Evolutionary conservation across 345 rosid species (phyloP).

Genomic region (Salix exigua): DNA sequence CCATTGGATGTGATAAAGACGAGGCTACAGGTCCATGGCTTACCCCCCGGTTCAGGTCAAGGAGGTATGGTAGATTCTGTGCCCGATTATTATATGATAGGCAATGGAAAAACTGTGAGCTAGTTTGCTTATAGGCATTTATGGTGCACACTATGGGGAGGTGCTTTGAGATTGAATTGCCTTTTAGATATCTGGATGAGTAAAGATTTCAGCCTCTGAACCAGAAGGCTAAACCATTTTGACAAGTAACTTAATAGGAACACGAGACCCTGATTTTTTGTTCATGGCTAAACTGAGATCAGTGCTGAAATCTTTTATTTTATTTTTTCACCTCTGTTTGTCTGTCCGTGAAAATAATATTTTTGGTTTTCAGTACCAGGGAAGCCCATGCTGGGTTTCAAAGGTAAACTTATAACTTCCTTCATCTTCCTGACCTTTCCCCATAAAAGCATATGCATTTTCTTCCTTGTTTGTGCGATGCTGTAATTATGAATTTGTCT

Average conservation of each 20-base stretch:
- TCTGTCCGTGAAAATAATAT: background rate
- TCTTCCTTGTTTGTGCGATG: background rate
- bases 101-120: background rate
- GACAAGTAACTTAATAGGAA: background rate
- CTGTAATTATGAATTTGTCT: background rate
- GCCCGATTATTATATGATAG: background rate
- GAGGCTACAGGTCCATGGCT: conserved; percentile 83
- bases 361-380: background rate
- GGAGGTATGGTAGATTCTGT: conserved; percentile 43
- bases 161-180: background rate
- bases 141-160: background rate
- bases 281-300: background rate
- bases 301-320: background rate
- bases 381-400: background rate
- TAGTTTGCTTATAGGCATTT: background rate
- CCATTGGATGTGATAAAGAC: conserved; percentile 99
- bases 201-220: background rate
- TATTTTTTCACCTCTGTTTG: background rate
- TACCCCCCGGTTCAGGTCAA: conserved; percentile 55
- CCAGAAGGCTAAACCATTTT: background rate
- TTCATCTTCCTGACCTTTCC: background rate
- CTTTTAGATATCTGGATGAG: background rate
- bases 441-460: background rate
- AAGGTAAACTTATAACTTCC: background rate
- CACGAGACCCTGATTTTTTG: background rate